Base-by-base conservation (phyloP, 163 green algal genomes). In the Dunaliella salina region DNA sequence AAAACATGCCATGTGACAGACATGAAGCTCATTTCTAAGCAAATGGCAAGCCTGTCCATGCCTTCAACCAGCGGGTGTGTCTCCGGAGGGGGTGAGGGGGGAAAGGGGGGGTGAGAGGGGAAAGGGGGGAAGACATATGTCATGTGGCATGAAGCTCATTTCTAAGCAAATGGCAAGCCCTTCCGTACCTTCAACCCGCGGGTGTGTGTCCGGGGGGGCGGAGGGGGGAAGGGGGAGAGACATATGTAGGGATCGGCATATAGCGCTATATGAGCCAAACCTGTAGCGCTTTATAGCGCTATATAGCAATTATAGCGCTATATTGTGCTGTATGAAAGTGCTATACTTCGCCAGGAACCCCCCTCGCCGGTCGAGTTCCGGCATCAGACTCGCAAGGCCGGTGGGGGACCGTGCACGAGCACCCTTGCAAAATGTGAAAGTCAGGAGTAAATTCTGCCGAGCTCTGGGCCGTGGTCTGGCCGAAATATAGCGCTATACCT, bases 1-100 rank as follows among this genome's bases (percentile, higher is more conserved):
- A n/a, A n/a, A n/a, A n/a, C n/a, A n/a, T n/a, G n/a, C n/a, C n/a
- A n/a, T n/a, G n/a, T n/a, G n/a, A n/a, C n/a, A n/a, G n/a, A n/a
- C n/a, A n/a, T n/a, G n/a, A n/a, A n/a, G n/a, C n/a, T n/a, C n/a
- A n/a, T n/a, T n/a, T n/a, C n/a, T n/a, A n/a, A n/a, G 83, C 46
- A 67, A 32, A 45, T 5, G 78, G 67, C 32, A 78, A 87, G 84
- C 78, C 83, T 33, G n/a, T 45, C 11, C 79, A 20, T n/a, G 35
- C 32, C 79, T 59, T 57, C 20, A 35, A 45, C 30, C 79, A 35
- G 13, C 32, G 33, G 79, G 32, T 59, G 79, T 50, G 40, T 50
- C 4, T 50, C 4, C 40, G 4, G 40, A 8, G 40, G 40, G 40
- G n/a, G n/a, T n/a, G n/a, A n/a, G n/a, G n/a, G n/a, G n/a, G n/a